Percentiles rank a stretch among this genome's conserved stretches.
Evolutionary conservation across 2,329 filamentous ascomycete genomes (phyloP).

Genomic region (Aureobasidium sp.): DNA sequence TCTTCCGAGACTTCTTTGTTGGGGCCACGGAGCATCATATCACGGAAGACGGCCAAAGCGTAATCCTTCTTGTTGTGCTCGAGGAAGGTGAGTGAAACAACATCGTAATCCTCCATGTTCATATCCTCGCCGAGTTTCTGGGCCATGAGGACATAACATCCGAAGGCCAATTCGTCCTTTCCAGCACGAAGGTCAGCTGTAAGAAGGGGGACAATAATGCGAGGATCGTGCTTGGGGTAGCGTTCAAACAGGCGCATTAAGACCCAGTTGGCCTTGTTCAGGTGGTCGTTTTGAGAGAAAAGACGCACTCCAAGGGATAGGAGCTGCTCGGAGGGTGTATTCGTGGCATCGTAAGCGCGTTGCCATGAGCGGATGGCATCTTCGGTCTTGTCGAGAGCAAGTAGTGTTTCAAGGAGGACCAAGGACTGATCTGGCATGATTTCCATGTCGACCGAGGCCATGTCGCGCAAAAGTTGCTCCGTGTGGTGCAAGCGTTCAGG

Average conservation of each 20-base stretch:
- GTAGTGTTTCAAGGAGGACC: constrained; percentile 24
- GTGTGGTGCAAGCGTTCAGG: constrained; percentile 20
- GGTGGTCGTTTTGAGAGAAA: constrained; percentile 49
- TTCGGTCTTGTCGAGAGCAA: constrained; percentile 22
- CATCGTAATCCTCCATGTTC: constrained; percentile 67
- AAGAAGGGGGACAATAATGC: constrained; percentile 61
- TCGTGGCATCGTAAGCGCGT: constrained; percentile 16
- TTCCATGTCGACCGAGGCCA: constrained; percentile 18
- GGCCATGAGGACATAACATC: constrained; percentile 57
- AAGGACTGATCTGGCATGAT: constrained; percentile 21
- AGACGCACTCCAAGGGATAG: constrained; percentile 60
- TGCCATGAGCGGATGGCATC: constrained; percentile 29
- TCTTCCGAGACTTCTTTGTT: not conserved
- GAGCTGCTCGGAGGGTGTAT: constrained; percentile 26
- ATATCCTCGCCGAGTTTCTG: constrained; percentile 52
- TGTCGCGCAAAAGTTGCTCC: constrained; percentile 24
- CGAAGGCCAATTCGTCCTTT: constrained; percentile 54
- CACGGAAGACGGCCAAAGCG: constrained; percentile 70
- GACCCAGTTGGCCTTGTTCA: constrained; percentile 51
- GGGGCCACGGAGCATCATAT: constrained; percentile 63
- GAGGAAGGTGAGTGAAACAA: constrained; percentile 63
- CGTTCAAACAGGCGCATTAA: constrained; percentile 46
- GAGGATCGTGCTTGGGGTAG: constrained; percentile 40
- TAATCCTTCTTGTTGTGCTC: constrained; percentile 55
- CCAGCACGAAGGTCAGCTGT: constrained; percentile 52